These are phyloP conservation scores for Macrocystidia cucumis DNA, from an alignment of 1,284 basidiomycete genomes.

Conservation along the genomic window DNA sequence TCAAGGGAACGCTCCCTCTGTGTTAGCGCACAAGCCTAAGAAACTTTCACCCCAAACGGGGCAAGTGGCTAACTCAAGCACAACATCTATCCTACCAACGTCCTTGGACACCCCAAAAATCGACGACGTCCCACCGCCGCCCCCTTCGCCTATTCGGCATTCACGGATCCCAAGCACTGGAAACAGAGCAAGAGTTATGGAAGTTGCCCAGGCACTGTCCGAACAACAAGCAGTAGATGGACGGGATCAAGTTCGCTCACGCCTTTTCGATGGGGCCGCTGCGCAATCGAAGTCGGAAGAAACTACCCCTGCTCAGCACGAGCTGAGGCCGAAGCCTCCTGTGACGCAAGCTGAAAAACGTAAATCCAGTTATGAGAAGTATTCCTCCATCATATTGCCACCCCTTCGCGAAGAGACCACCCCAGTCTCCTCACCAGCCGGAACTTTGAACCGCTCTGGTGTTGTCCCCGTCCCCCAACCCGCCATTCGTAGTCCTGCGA, in stretches of 20 bases:
- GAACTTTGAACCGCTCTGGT: too few species aligned
- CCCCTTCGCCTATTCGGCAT: conserved; percentile 18
- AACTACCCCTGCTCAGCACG: conserved; percentile 6
- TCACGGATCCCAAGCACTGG: conserved; percentile 60
- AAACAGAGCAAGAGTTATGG: conserved; percentile 66
- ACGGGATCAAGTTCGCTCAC: too few species aligned
- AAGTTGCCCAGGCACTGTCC: conserved; percentile 57
- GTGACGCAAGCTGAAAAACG: conserved; percentile 37
- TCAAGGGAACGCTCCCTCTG: too few species aligned
- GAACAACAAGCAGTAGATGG: conserved; percentile 15
- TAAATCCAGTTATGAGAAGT: conserved; percentile 60
- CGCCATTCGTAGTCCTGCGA: too few species aligned
- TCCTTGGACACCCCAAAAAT: conserved; percentile 15
- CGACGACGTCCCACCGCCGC: not conserved
- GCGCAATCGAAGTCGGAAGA: conserved; percentile 8
- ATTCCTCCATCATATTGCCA: conserved; percentile 53
- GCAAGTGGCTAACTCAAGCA: too few species aligned
- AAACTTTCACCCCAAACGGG: too few species aligned
- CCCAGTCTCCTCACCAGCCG: conserved; percentile 45
- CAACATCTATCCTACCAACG: too few species aligned
- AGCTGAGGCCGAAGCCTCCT: conserved; percentile 6
- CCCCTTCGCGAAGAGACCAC: conserved; percentile 61
- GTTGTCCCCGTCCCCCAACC: too few species aligned
- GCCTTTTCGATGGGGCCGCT: too few species aligned
- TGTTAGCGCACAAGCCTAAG: too few species aligned